Evolutionary conservation across 1,284 basidiomycete genomes (phyloP).

Genomic region (Sanghuangporus weigelae): DNA sequence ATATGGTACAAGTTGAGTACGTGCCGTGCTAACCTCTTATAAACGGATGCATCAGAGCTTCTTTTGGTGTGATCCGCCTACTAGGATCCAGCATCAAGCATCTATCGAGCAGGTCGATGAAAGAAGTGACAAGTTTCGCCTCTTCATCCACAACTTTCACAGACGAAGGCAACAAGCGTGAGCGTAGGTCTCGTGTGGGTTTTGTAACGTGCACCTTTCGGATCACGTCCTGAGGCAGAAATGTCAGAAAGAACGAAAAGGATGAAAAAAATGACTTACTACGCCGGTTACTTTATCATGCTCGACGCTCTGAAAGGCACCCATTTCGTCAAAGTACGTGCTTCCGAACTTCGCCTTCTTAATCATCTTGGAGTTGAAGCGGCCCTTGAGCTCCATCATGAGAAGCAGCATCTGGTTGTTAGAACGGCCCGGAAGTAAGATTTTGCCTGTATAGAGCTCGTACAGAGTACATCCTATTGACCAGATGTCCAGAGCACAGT

Average conservation of each 20-base stretch:
- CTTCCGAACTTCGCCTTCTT: constrained; percentile 92
- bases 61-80: constrained; percentile 80
- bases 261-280: constrained; percentile 43
- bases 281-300: constrained; percentile 77
- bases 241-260: constrained; percentile 16
- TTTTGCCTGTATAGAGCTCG: constrained; percentile 98
- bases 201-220: constrained; percentile 84
- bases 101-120: constrained; percentile 90
- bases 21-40: constrained; percentile 50
- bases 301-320: constrained; percentile 77
- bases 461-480: constrained; percentile 97
- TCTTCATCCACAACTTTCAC: constrained; percentile 87
- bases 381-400: constrained; percentile 96
- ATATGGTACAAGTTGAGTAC: not conserved
- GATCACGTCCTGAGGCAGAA: constrained; percentile 59
- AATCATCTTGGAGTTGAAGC: constrained; percentile 91
- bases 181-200: constrained; percentile 74
- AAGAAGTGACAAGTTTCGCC: constrained; percentile 73
- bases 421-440: constrained; percentile 92
- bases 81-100: constrained; percentile 89
- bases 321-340: constrained; percentile 91
- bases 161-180: constrained; percentile 76
- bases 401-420: constrained; percentile 98
- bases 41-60: constrained; percentile 87
- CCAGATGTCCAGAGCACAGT: constrained; percentile 94